phyloP scores from a whole-genome alignment of 768 basidiomycete genomes.

The Mycena polygramma region DNA sequence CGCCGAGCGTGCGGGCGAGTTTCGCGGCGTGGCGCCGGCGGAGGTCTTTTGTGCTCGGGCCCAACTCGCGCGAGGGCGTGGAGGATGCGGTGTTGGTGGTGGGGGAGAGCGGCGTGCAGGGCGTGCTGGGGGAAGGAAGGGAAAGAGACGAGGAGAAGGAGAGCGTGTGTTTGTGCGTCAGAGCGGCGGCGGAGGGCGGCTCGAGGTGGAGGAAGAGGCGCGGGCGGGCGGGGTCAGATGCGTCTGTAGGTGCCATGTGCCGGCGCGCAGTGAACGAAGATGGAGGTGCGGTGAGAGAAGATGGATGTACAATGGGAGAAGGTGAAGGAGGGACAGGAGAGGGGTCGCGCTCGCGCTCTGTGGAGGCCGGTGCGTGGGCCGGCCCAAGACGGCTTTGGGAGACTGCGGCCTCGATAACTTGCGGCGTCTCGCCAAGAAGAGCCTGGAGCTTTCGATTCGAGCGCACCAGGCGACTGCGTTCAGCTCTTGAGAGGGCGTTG shows the following conservation, averaged over 20 bases:
- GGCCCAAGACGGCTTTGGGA: not conserved
- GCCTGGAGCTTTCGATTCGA: constrained; percentile 30
- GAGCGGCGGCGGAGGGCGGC: not conserved
- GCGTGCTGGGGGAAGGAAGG: not conserved
- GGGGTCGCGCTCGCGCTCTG: not conserved
- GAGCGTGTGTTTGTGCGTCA: not conserved
- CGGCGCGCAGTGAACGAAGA: constrained; percentile 2
- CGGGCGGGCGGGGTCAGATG: not conserved
- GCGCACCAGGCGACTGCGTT: constrained; percentile 29
- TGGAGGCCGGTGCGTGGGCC: too few species aligned
- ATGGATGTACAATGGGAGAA: not conserved
- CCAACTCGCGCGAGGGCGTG: not conserved
- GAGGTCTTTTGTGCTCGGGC: constrained; percentile 5
- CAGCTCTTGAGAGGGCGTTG: constrained; percentile 16
- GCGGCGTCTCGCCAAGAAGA: constrained; percentile 25
- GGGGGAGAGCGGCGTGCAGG: constrained; percentile 26
- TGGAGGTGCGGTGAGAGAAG: too few species aligned
- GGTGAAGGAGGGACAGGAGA: not conserved
- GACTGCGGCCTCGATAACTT: constrained; percentile 21
- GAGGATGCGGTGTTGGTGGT: constrained; percentile 18
- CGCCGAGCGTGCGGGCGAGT: constrained; percentile 29
- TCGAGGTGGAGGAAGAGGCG: constrained; percentile 14
- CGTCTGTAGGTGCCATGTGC: not conserved
- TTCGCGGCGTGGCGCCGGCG: constrained; percentile 33
- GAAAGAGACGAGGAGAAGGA: not conserved